phyloP scores from a whole-genome alignment of 208 protist species.

The Angomonas desouzai region DNA sequence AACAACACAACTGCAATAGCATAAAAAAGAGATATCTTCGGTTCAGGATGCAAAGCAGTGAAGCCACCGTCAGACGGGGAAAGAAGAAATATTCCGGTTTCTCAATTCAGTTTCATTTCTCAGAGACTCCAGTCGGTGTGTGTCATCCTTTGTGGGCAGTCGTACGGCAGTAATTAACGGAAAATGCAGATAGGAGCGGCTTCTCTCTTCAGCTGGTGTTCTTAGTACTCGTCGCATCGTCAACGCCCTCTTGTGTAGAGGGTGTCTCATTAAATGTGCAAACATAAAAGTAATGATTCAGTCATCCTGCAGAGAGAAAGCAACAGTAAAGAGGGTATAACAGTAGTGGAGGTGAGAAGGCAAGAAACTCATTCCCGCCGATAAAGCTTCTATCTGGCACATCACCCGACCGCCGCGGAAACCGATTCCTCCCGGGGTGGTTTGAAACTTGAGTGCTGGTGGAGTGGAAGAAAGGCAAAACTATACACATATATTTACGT shows the following conservation, averaged over 20 bases:
- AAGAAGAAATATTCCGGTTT: constrained; percentile 9
- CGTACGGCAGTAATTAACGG: too few relatives aligned
- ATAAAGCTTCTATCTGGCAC: neutral
- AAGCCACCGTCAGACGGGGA: constrained; percentile 2
- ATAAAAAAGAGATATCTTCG: too few relatives aligned
- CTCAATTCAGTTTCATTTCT: constrained; percentile 9
- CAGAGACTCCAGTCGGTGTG: constrained; percentile 10
- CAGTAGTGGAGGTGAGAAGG: too few relatives aligned
- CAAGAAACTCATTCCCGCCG: too few relatives aligned
- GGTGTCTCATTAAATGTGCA: neutral
- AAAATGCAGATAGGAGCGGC: too few relatives aligned
- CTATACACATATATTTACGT: neutral
- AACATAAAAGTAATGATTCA: constrained; percentile 1
- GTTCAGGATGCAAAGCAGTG: neutral
- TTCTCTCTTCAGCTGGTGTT: constrained; percentile 1
- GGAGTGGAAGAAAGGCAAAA: neutral
- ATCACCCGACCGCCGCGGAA: neutral
- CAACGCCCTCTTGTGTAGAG: neutral
- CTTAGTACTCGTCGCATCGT: constrained; percentile 1
- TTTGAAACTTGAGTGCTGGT: neutral
- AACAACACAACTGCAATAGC: too few relatives aligned
- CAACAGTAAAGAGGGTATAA: too few relatives aligned
- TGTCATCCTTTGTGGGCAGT: constrained; percentile 4
- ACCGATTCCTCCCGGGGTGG: neutral
- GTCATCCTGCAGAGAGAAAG: neutral